Percentiles rank a stretch among this genome's conserved stretches.
phyloP scores from a whole-genome alignment of 2,329 filamentous ascomycete genomes.

The Aspergillus texensis region DNA sequence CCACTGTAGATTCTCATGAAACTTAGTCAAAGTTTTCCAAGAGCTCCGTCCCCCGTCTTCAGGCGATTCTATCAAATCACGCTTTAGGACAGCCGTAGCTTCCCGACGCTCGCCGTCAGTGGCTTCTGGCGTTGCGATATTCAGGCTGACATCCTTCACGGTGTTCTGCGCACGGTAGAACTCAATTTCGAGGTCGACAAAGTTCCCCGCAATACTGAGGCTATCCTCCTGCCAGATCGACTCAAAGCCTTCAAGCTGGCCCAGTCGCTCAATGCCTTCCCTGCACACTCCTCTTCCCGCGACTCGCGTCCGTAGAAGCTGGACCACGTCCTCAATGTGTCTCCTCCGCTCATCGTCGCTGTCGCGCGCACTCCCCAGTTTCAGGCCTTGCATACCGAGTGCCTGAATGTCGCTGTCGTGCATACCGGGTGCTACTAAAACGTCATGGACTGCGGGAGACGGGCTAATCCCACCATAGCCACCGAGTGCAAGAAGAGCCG shows the following conservation, averaged over 20 bases:
- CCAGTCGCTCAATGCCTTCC: conserved; percentile 46
- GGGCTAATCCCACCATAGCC: conserved; percentile 46
- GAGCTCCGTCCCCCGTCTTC: conserved; percentile 33
- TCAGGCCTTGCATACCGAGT: conserved; percentile 42
- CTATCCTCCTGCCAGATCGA: conserved; percentile 51
- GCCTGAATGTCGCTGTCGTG: conserved; percentile 43
- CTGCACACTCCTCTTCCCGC: conserved; percentile 48
- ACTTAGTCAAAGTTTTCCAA: conserved; percentile 43
- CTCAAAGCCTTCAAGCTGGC: conserved; percentile 48
- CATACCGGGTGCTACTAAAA: conserved; percentile 38
- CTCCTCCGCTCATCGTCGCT: conserved; percentile 46
- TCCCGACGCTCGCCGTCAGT: conserved; percentile 45
- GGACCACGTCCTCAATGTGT: conserved; percentile 45
- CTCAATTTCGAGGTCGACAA: conserved; percentile 50
- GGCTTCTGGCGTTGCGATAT: conserved; percentile 45
- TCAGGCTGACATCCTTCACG: conserved; percentile 47
- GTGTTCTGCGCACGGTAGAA: conserved; percentile 44
- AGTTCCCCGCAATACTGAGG: conserved; percentile 50
- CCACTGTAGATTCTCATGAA: conserved; percentile 48
- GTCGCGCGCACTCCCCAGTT: conserved; percentile 39
- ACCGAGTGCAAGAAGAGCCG: conserved; percentile 48
- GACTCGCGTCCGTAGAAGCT: conserved; percentile 43
- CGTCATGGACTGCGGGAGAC: conserved; percentile 41
- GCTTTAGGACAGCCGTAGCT: conserved; percentile 46
- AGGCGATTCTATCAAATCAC: conserved; percentile 38